Base-by-base conservation (phyloP, 768 basidiomycete species). In the Coprinellus micaceus region DNA sequence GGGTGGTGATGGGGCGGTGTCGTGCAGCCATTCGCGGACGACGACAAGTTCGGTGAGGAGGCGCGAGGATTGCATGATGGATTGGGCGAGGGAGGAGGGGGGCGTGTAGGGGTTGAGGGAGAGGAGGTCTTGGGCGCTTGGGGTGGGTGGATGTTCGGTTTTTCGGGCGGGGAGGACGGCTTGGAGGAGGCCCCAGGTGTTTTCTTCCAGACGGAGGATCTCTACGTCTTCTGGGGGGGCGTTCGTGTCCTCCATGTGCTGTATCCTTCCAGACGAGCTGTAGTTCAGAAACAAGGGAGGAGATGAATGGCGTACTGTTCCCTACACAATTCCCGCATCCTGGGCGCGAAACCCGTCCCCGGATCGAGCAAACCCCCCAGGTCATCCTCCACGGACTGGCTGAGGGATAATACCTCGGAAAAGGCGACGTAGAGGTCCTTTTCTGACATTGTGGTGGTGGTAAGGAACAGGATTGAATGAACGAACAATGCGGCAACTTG, bases 11-110 rank as follows among this genome's bases (percentile, higher is more conserved):
- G 84, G 81, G 0, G 89, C 88, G 0, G 82, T 87, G 40, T 91
- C 88, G 59, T 92, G 89, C 1, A 93, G 77, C 92, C 92, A 94
- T 67, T 93, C 90, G n/a, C 89, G 83, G 7, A 93, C 85, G 43
- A 89, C 84, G 45, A 90, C 77, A 53, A 93, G 88, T 58, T 92
- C 91, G 0, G 81, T 71, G 33, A 93, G 82, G 2, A 86, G 76
- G 0, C 82, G 83, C 0, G 86, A 89, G 2, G 82, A 71, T 47
- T 80, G 71, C 77, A 94, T 80, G 50, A 91, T 82, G 2, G 84
- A 80, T 65, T 91, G 86, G 0, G 88, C 88, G 25, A 94, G 79
- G 0, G 84, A 84, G 4, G 83, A 79, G 0, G 88, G 84, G 0
- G 93, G 91, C 0, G 88, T 89, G 70, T 93, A 94, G 0, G 91